Evolutionary conservation across 2,329 filamentous ascomycete genomes (phyloP), one percentile per base, ranked within the genome.

Genomic region (Colletotrichum acutatum): DNA sequence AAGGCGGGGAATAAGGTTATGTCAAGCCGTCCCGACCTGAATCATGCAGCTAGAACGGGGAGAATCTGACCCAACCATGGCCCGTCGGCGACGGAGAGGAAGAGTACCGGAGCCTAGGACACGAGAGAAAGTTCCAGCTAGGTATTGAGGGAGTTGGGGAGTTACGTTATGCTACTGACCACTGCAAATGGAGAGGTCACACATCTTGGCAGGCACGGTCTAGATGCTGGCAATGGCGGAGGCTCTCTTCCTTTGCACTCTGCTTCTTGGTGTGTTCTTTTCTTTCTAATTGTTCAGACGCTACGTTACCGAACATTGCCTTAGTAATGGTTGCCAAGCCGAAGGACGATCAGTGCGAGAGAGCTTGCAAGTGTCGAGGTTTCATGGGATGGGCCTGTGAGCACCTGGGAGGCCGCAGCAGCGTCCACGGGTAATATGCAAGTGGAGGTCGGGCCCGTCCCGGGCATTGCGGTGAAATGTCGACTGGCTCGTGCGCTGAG

Each of bases 271-370:
- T 49, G 3, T 49, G 37, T 14, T 42, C 2, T 49, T 49, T 14
- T 42, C 2, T 49, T 49, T 11, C 14, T 42, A 42, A 49, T n/a
- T 49, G 42, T 59, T 26, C 34, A n/a, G 8, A 52, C 24, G n/a
- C 54, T 12, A 30, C 34, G 4, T 28, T 30, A 7, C n/a, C 32
- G n/a, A n/a, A 26, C 32, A 5, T 28, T 46, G 12, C n/a, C 32
- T 24, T n/a, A 57, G 24, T 32, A n/a, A 14, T 30, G 34, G 34
- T 58, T 66, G 52, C 54, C 64, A 59, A 42, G 64, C 30, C 32
- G 26, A 49, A 49, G 7, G 37, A 53, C 42, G 54, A 59, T 49
- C 53, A 58, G 34, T 66, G 64, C 64, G 64, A 66, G 34, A 24
- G 34, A 49, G 5, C 24, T 65, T 57, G 34, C 9, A 54, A 37